Conservation (phyloP, 2,329 filamentous ascomycete genomes). For the Epichloe festucae region DNA sequence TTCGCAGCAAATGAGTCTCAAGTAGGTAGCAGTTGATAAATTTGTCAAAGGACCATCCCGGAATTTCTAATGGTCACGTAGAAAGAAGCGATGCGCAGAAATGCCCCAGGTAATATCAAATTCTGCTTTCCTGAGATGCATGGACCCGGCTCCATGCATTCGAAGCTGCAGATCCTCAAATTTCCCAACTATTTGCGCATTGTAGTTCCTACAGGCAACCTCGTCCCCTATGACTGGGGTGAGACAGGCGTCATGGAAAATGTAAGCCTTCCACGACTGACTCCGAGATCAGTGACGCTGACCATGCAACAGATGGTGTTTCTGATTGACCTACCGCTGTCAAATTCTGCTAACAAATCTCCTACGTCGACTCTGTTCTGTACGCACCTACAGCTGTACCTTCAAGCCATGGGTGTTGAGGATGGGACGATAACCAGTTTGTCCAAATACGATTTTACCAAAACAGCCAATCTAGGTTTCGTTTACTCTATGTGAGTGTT, state of each 20-base stretch:
- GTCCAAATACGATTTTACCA: conserved; percentile 66
- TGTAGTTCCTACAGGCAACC: conserved; percentile 76
- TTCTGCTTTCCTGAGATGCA: conserved; percentile 78
- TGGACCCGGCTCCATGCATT: conserved; percentile 71
- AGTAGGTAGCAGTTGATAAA: conserved; percentile 23
- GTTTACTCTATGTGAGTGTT: conserved; percentile 65
- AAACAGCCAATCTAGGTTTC: conserved; percentile 61
- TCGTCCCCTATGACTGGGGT: conserved; percentile 81
- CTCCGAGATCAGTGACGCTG: not conserved
- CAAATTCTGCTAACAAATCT: conserved; percentile 21
- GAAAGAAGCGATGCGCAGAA: conserved; percentile 35
- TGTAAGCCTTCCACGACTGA: conserved; percentile 26
- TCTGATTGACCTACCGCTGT: conserved; percentile 74
- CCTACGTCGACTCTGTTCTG: conserved; percentile 41
- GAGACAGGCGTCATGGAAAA: conserved; percentile 79
- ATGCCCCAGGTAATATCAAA: conserved; percentile 41
- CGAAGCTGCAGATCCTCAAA: conserved; percentile 85
- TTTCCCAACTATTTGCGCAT: conserved; percentile 61
- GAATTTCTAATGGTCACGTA: conserved; percentile 12
- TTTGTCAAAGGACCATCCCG: not conserved
- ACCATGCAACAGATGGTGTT: conserved; percentile 55
- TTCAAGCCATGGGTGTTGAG: conserved; percentile 52
- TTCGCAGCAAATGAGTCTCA: conserved; percentile 39
- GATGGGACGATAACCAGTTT: conserved; percentile 55
- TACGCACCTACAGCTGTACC: conserved; percentile 57